Percentiles rank a stretch among this genome's conserved stretches.
Evolutionary conservation across 1,284 basidiomycete species (phyloP).

Genomic region (Vanrija sp.): DNA sequence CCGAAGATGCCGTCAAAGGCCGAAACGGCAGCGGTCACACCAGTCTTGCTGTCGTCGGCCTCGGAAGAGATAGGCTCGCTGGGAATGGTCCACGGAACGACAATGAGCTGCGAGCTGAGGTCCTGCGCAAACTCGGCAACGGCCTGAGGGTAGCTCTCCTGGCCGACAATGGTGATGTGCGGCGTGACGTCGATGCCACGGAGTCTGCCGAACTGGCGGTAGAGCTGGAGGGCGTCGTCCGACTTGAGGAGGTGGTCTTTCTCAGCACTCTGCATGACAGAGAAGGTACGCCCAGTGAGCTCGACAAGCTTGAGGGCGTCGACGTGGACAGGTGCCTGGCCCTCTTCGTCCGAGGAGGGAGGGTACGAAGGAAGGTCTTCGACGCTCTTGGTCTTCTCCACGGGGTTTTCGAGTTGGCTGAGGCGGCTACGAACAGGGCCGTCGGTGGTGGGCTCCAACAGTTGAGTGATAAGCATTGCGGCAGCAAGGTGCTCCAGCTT

Average conservation of each 20-base stretch:
- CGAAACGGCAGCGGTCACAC: constrained; percentile 10
- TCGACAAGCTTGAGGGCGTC: constrained; percentile 83
- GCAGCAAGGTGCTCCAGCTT: constrained; percentile 75
- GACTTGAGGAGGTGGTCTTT: constrained; percentile 63
- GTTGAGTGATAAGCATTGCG: constrained; percentile 55
- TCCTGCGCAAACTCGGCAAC: constrained; percentile 65
- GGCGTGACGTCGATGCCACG: constrained; percentile 64
- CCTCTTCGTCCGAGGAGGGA: too few species aligned
- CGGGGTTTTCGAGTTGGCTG: constrained; percentile 20
- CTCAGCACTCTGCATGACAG: constrained; percentile 74
- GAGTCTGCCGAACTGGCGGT: constrained; percentile 68
- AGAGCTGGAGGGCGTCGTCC: constrained; percentile 76
- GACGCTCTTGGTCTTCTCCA: neutral
- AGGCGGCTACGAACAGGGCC: neutral
- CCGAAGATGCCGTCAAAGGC: constrained; percentile 46
- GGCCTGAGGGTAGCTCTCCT: constrained; percentile 65
- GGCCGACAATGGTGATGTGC: constrained; percentile 62
- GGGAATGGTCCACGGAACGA: constrained; percentile 70
- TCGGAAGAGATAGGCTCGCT: neutral
- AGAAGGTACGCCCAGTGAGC: constrained; percentile 78
- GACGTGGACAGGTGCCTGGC: constrained; percentile 40
- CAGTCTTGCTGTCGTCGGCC: constrained; percentile 13
- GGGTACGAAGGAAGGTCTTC: neutral
- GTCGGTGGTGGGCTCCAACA: constrained; percentile 48
- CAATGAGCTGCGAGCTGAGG: constrained; percentile 64